These are phyloP conservation scores for Aureobasidium melanogenum DNA, from an alignment of 2,329 filamentous ascomycete genomes.

Conservation along the genomic window DNA sequence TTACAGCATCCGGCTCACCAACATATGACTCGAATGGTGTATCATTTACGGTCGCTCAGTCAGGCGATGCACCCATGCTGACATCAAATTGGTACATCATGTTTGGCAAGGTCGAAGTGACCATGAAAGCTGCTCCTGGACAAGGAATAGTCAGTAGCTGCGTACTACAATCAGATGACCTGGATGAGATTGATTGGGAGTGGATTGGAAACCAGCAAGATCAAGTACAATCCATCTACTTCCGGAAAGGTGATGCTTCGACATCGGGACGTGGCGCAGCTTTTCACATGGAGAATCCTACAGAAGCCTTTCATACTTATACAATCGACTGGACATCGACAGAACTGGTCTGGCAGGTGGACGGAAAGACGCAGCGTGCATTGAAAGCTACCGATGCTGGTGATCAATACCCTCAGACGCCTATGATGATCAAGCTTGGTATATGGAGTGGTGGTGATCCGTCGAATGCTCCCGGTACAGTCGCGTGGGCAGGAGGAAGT, in stretches of 20 bases:
- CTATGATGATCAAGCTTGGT: conserved; percentile 90
- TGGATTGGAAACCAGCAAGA: conserved; percentile 73
- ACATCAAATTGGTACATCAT: conserved; percentile 96
- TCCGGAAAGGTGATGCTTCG: conserved; percentile 80
- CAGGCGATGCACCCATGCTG: conserved; percentile 79
- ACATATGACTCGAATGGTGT: conserved; percentile 70
- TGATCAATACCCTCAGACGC: conserved; percentile 82
- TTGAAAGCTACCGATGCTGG: conserved; percentile 62
- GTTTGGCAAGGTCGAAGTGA: conserved; percentile 86
- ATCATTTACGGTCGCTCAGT: conserved; percentile 66
- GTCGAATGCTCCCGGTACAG: conserved; percentile 68
- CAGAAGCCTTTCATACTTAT: conserved; percentile 74
- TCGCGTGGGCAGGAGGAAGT: conserved; percentile 78
- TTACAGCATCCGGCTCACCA: conserved; percentile 59
- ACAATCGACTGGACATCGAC: conserved; percentile 82
- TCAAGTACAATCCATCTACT: conserved; percentile 94
- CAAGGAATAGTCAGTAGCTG: conserved; percentile 88
- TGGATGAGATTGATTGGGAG: conserved; percentile 97
- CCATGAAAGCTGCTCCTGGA: conserved; percentile 77
- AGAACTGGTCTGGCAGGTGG: conserved; percentile 80
- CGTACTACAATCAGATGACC: conserved; percentile 79
- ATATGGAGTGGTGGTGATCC: conserved; percentile 87
- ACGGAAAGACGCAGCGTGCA: conserved; percentile 66
- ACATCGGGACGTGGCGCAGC: conserved; percentile 83
- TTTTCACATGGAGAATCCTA: conserved; percentile 59